Conservation (phyloP, 1,284 basidiomycete species). For the Moesziomyces aphidis region DNA sequence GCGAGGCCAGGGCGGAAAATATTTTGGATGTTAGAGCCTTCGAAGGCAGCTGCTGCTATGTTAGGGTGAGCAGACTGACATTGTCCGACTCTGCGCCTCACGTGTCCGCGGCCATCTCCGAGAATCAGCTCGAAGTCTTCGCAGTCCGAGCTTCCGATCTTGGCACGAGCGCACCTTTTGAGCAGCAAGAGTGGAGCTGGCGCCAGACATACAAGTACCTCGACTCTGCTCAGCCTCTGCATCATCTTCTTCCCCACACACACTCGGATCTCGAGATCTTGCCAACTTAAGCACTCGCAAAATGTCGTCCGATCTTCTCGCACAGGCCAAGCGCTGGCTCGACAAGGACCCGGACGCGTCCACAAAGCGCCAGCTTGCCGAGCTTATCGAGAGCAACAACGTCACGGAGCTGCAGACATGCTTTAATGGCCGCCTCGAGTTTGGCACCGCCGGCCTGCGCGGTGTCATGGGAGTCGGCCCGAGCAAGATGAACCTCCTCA, state of each 20-base stretch:
- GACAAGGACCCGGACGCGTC: conserved; percentile 52
- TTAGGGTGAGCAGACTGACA: not conserved
- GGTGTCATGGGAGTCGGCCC: conserved; percentile 59
- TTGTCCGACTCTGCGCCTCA: not conserved
- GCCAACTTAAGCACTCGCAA: not conserved
- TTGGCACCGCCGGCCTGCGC: conserved; percentile 59
- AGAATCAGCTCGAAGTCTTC: conserved; percentile 7
- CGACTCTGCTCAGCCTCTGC: not conserved
- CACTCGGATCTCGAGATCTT: no score
- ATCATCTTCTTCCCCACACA: conserved; percentile 1
- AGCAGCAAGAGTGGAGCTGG: conserved; percentile 11
- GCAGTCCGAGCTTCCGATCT: conserved; percentile 27
- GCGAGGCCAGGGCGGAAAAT: no score
- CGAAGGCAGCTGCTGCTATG: no score
- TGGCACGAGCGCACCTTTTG: not conserved
- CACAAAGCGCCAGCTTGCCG: conserved; percentile 37
- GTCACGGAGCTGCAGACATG: conserved; percentile 41
- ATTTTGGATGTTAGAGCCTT: no score
- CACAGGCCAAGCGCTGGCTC: conserved; percentile 53
- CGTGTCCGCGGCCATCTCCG: conserved; percentile 37
- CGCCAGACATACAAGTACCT: conserved; percentile 5
- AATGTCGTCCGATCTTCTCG: conserved; percentile 31
- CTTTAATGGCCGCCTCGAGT: conserved; percentile 54
- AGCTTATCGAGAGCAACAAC: conserved; percentile 42
- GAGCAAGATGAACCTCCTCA: conserved; percentile 60